Conservation (phyloP, 495 filamentous ascomycete genomes). For the Chaetomium cochliodes region DNA sequence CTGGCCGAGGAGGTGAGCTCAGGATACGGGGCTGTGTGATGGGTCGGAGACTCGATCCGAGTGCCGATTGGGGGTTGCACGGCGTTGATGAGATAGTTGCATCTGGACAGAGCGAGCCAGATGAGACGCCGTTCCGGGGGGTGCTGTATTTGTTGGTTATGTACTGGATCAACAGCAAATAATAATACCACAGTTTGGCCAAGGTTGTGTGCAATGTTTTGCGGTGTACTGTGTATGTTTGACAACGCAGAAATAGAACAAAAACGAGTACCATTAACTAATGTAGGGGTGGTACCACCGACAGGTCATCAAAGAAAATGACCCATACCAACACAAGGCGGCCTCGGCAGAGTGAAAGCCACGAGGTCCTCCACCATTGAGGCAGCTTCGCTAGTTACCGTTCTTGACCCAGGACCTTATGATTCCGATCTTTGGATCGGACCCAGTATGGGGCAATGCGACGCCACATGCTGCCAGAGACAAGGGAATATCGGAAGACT, state of each 20-base stretch:
- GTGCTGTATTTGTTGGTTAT: constrained; percentile 21
- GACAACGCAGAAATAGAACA: not conserved
- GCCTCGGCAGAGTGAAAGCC: not conserved
- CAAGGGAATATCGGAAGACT: constrained; percentile 16
- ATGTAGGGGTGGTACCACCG: not conserved
- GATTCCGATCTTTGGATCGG: constrained; percentile 14
- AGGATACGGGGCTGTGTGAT: not conserved
- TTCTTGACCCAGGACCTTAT: not conserved
- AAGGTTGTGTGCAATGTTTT: not conserved
- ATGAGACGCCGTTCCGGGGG: not conserved
- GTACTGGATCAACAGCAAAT: constrained; percentile 14
- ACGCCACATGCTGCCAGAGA: not conserved
- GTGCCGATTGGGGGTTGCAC: not conserved
- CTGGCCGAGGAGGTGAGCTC: not conserved
- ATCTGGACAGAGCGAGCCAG: not conserved
- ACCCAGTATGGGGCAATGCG: not conserved
- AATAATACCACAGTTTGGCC: constrained; percentile 12
- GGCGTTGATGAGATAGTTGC: constrained; percentile 6
- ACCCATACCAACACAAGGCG: not conserved
- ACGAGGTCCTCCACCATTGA: not conserved
- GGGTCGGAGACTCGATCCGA: not conserved
- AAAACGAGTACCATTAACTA: not conserved
- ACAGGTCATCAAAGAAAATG: not conserved
- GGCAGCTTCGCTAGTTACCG: not conserved
- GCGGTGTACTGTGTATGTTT: too few relatives aligned